A percentile compares a stretch with the other conserved stretches of the same genome.
Evolutionary conservation across 2,329 filamentous ascomycete species (phyloP).

Genomic region (Shiraia sp.): DNA sequence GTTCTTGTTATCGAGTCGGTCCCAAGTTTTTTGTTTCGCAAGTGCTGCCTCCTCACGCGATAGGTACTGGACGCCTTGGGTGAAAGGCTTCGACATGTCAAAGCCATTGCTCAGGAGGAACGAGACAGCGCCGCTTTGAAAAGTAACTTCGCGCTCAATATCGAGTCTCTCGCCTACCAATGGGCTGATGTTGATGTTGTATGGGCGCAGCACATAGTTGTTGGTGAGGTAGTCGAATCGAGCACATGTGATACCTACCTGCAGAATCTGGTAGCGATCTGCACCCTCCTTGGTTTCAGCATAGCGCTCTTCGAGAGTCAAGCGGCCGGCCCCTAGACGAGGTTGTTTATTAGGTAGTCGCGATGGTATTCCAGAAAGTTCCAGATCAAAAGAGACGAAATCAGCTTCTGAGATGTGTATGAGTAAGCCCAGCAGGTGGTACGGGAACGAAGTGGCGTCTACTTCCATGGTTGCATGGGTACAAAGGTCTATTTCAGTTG

Average conservation of each 20-base stretch:
- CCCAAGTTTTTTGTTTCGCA: constrained; percentile 51
- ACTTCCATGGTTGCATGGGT: constrained; percentile 60
- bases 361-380: constrained; percentile 65
- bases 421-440: constrained; percentile 59
- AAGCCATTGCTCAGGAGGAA: constrained; percentile 65
- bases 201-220: constrained; percentile 63
- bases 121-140: constrained; percentile 63
- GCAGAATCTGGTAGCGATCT: constrained; percentile 65
- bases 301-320: constrained; percentile 64
- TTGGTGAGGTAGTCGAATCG: constrained; percentile 54
- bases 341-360: constrained; percentile 44
- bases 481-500: no score
- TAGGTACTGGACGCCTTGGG: constrained; percentile 63
- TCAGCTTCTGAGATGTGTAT: constrained; percentile 61
- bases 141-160: constrained; percentile 63
- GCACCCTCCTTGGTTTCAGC: constrained; percentile 63
- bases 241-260: constrained; percentile 70
- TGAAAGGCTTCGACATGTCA: constrained; percentile 60
- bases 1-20: constrained; percentile 46
- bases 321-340: constrained; percentile 40
- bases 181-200: constrained; percentile 67
- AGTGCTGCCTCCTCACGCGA: constrained; percentile 61
- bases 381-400: constrained; percentile 68
- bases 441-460: constrained; percentile 53
- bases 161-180: constrained; percentile 58